Conservation (phyloP, 495 filamentous ascomycete species). For the Trichoderma reesei region DNA sequence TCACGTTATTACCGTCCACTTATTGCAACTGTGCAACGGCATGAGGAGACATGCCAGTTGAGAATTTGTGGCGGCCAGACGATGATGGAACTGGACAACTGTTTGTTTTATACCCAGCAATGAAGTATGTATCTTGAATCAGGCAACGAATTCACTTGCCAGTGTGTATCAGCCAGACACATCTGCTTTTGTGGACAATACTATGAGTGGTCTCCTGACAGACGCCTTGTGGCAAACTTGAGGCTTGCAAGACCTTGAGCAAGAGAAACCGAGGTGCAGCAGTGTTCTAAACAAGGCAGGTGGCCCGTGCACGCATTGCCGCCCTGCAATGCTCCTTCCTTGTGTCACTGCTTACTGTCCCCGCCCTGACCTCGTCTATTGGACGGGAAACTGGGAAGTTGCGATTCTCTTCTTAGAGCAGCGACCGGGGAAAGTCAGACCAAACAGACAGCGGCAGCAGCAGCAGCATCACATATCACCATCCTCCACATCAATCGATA, state of each 20-base stretch:
- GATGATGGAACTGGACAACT: not conserved
- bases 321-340: not conserved
- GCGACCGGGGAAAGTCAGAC: not conserved
- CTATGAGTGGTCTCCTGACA: too few species aligned
- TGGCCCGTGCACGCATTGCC: slow-evolving; percentile 7
- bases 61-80: not conserved
- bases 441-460: not conserved
- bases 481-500: too few species aligned
- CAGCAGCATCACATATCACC: not conserved
- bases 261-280: not conserved
- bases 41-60: not conserved
- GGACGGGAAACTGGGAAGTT: not conserved
- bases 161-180: not conserved
- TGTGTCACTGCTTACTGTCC: not conserved
- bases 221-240: too few species aligned
- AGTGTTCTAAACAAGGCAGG: not conserved
- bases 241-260: not conserved
- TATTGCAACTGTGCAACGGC: not conserved
- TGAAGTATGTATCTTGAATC: not conserved
- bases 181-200: too few species aligned
- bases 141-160: not conserved
- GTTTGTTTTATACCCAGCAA: slow-evolving; percentile 2
- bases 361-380: not conserved
- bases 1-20: not conserved
- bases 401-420: not conserved